Percentiles rank a stretch among this genome's conserved stretches.
Conservation (phyloP, 129 eudicot genomes). For the Tagetes patula region DNA sequence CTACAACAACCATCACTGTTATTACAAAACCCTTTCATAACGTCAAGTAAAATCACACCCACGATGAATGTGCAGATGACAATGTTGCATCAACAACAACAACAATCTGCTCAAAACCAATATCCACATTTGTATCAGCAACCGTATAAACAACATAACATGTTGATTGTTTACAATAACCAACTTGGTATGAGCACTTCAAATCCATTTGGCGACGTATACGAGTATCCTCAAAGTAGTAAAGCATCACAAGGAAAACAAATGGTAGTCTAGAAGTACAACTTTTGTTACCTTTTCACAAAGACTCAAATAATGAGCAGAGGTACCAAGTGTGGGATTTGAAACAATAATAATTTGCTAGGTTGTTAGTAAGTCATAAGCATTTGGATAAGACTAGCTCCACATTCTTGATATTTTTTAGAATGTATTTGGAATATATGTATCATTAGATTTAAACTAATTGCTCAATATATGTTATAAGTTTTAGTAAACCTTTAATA, state of each 20-base stretch:
- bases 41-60: constrained; percentile 55
- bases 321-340: neutral
- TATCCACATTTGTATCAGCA: constrained; percentile 29
- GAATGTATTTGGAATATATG: neutral
- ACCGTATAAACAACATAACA: constrained; percentile 34
- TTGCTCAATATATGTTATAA: neutral
- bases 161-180: constrained; percentile 35
- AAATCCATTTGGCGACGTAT: constrained; percentile 75
- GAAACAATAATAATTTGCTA: neutral
- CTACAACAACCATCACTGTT: constrained; percentile 27
- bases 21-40: constrained; percentile 50
- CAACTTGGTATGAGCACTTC: constrained; percentile 20
- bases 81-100: constrained; percentile 60
- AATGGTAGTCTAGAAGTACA: constrained; percentile 36
- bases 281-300: neutral
- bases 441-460: neutral
- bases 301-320: neutral
- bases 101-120: constrained; percentile 34
- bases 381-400: neutral
- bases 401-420: neutral
- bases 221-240: constrained; percentile 37
- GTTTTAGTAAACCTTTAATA: neutral
- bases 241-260: constrained; percentile 40
- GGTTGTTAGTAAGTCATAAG: neutral
- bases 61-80: constrained; percentile 74